These are phyloP conservation scores for Ajuga reptans DNA, from an alignment of 305 asterid species.

Conservation along the genomic window DNA sequence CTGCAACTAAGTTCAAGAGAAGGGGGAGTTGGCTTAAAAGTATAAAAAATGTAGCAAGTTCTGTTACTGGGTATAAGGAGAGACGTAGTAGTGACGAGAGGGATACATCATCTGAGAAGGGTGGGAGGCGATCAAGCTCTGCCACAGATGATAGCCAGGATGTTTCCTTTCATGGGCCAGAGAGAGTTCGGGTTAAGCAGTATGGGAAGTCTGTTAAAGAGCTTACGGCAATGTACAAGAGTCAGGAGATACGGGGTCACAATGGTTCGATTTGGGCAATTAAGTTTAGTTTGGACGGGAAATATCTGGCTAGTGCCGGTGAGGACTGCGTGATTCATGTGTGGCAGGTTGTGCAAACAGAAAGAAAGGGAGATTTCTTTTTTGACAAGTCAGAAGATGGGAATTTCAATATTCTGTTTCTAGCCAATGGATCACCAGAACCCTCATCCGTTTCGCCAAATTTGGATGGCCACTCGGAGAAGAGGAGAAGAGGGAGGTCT, in stretches of 20 bases:
- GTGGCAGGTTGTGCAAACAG: constrained; percentile 82
- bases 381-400: constrained; percentile 81
- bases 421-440: constrained; percentile 85
- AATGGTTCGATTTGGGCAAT: constrained; percentile 92
- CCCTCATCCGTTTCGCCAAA: constrained; percentile 63
- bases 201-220: constrained; percentile 88
- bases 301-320: constrained; percentile 97
- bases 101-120: constrained; percentile 94
- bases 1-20: constrained; percentile 58
- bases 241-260: constrained; percentile 92
- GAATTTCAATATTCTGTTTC: constrained; percentile 58
- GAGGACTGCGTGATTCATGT: constrained; percentile 95
- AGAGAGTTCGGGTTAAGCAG: constrained; percentile 75
- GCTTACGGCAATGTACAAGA: constrained; percentile 71
- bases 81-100: constrained; percentile 88
- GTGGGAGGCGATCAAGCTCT: constrained; percentile 96
- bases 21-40: constrained; percentile 75
- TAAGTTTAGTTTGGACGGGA: constrained; percentile 93
- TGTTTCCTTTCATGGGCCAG: constrained; percentile 77
- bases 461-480: constrained; percentile 62
- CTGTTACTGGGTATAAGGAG: constrained; percentile 72
- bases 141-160: constrained; percentile 99
- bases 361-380: constrained; percentile 74
- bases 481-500: constrained; percentile 79
- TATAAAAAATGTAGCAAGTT: constrained; percentile 66